phyloP scores from a whole-genome alignment of 2,329 filamentous ascomycete species.

The Pseudonectria foliicola region DNA sequence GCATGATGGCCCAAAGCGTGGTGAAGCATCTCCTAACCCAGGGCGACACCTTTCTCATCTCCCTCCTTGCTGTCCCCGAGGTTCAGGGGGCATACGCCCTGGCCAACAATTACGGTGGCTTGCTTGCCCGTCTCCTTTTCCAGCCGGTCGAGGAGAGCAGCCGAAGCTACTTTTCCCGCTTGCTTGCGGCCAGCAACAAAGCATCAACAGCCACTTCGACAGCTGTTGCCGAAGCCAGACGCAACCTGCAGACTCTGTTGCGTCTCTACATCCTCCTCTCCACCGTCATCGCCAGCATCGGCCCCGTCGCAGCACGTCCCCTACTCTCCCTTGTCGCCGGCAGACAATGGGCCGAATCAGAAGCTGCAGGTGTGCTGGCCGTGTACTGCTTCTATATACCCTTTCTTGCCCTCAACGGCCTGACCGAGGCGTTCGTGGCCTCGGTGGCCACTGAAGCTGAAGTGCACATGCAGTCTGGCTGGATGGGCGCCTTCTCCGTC shows the following conservation, averaged over 20 bases:
- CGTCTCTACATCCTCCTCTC: constrained; percentile 70
- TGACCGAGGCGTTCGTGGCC: constrained; percentile 87
- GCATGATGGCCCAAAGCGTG: constrained; percentile 77
- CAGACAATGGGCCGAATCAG: constrained; percentile 63
- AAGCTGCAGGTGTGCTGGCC: constrained; percentile 66
- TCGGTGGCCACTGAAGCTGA: constrained; percentile 72
- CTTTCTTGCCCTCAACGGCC: constrained; percentile 82
- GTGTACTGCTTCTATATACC: constrained; percentile 91
- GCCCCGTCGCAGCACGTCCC: constrained; percentile 66
- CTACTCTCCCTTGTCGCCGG: constrained; percentile 73
- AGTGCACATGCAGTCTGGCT: constrained; percentile 68
- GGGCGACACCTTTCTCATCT: constrained; percentile 85
- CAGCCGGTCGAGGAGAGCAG: constrained; percentile 94
- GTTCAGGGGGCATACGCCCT: constrained; percentile 90
- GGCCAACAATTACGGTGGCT: constrained; percentile 88
- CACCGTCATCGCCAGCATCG: constrained; percentile 59
- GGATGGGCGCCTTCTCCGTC: constrained; percentile 77
- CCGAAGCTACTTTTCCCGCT: constrained; percentile 78
- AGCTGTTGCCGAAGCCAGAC: constrained; percentile 33
- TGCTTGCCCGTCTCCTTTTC: constrained; percentile 82
- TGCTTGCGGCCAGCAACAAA: constrained; percentile 45
- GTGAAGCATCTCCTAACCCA: constrained; percentile 93
- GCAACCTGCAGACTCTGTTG: constrained; percentile 57
- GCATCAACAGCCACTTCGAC: constrained; percentile 16
- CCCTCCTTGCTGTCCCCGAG: constrained; percentile 64